A percentile compares a stretch with the other conserved stretches of the same genome.
phyloP scores from a whole-genome alignment of 257 asterid genomes.

The Solanum etuberosum region DNA sequence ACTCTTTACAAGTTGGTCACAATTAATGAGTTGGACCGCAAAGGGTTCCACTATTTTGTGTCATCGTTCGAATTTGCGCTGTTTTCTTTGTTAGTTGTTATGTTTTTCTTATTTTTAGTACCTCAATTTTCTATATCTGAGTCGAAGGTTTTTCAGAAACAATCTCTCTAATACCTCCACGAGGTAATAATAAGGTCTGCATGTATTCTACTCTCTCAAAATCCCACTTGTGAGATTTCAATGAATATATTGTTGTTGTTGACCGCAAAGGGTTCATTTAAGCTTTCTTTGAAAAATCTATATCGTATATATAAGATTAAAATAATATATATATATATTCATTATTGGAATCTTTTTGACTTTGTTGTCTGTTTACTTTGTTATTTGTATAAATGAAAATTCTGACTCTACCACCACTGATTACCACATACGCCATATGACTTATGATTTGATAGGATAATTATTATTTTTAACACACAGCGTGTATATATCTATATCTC shows the following conservation, averaged over 20 bases:
- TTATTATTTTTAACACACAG: neutral
- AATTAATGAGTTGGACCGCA: neutral
- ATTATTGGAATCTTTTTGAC: neutral
- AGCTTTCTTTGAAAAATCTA: neutral
- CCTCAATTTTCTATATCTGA: no score
- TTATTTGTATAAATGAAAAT: neutral
- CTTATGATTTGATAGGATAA: neutral
- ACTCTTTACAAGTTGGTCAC: neutral
- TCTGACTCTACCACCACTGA: rapidly evolving
- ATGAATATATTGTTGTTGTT: no score
- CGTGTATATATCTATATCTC: neutral
- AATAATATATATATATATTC: neutral
- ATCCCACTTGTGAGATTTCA: rapidly evolving
- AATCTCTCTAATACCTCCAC: rapidly evolving
- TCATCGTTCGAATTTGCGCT: neutral
- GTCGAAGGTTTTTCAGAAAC: rapidly evolving
- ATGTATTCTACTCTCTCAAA: no score
- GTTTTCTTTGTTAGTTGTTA: neutral
- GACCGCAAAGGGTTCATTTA: neutral
- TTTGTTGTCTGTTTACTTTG: neutral
- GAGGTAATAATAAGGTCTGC: no score
- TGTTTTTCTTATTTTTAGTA: no score
- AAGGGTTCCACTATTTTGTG: neutral
- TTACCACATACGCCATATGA: neutral
- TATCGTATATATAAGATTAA: neutral